phyloP scores from a whole-genome alignment of 2,329 filamentous ascomycete genomes.

The Arthrobotrys entomopaga region DNA sequence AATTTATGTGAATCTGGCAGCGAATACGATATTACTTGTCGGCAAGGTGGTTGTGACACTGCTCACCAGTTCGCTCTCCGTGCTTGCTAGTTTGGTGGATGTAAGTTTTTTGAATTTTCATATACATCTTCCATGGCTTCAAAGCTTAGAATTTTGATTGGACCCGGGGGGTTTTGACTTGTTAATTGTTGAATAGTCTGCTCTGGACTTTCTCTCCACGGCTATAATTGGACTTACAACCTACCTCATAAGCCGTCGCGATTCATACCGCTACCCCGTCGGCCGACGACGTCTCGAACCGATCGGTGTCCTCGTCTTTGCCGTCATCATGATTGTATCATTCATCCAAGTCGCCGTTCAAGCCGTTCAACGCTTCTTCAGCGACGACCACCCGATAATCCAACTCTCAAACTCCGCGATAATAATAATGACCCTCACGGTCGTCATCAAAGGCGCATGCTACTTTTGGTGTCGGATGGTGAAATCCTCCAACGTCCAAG shows the following conservation, averaged over 20 bases:
- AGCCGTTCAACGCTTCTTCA: slow-evolving; percentile 73
- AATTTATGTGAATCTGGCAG: slow-evolving; percentile 84
- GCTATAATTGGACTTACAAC: slow-evolving; percentile 76
- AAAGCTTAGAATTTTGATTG: too few species aligned
- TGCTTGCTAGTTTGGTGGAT: slow-evolving; percentile 81
- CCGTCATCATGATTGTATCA: slow-evolving; percentile 85
- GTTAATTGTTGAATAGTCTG: slow-evolving; percentile 61
- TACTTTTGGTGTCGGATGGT: slow-evolving; percentile 90
- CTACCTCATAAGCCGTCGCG: slow-evolving; percentile 72
- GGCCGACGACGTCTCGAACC: slow-evolving; percentile 80
- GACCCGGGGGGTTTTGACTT: too few species aligned
- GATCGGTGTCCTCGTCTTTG: slow-evolving; percentile 82
- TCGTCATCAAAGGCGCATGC: slow-evolving; percentile 81
- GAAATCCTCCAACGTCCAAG: slow-evolving; percentile 85
- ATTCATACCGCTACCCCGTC: slow-evolving; percentile 81
- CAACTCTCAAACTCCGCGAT: slow-evolving; percentile 73
- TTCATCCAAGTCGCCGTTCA: slow-evolving; percentile 81
- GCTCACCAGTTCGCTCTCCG: slow-evolving; percentile 82
- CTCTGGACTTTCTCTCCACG: slow-evolving; percentile 82
- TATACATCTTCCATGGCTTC: too few species aligned
- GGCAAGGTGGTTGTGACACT: slow-evolving; percentile 81
- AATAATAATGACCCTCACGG: slow-evolving; percentile 81
- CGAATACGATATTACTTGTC: slow-evolving; percentile 78
- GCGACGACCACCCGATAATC: slow-evolving; percentile 74
- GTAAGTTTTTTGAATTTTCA: slow-evolving; percentile 28